These are phyloP conservation scores for Tilletia caries DNA, from an alignment of 1,284 basidiomycete genomes.

Conservation along the genomic window DNA sequence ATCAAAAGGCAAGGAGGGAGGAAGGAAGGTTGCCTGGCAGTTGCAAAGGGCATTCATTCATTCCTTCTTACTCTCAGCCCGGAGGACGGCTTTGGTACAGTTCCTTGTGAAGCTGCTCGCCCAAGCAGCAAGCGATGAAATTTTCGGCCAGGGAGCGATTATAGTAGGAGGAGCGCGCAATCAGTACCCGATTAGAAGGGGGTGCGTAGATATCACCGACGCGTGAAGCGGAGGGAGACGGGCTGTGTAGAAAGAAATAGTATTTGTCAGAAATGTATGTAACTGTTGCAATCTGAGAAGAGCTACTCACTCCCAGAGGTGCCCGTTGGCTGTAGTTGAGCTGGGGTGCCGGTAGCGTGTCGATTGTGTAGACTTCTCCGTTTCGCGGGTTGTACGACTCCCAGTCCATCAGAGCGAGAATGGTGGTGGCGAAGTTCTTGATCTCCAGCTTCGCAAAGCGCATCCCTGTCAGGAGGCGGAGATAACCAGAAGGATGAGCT, in stretches of 20 bases:
- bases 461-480: neutral
- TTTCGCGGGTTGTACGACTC: conserved; percentile 15
- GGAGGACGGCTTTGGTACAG: too few species aligned
- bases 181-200: too few species aligned
- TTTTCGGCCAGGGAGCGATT: too few species aligned
- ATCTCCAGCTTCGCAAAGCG: conserved; percentile 23
- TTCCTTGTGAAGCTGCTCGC: too few species aligned
- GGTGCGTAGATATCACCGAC: too few species aligned
- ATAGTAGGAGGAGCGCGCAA: too few species aligned
- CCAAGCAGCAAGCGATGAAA: too few species aligned
- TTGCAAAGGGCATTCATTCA: too few species aligned
- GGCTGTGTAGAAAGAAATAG: neutral
- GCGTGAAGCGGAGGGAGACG: neutral
- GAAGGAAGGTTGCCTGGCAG: too few species aligned
- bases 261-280: neutral
- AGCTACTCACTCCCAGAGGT: neutral
- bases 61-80: too few species aligned
- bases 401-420: conserved; percentile 23
- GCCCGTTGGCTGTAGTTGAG: neutral
- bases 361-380: neutral
- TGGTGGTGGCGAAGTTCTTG: conserved; percentile 22
- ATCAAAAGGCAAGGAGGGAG: too few species aligned
- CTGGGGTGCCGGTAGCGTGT: neutral
- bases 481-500: neutral
- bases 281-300: neutral